Evolutionary conservation across 2,329 filamentous ascomycete genomes (phyloP).

Genomic region (Fusarium sublunatum): DNA sequence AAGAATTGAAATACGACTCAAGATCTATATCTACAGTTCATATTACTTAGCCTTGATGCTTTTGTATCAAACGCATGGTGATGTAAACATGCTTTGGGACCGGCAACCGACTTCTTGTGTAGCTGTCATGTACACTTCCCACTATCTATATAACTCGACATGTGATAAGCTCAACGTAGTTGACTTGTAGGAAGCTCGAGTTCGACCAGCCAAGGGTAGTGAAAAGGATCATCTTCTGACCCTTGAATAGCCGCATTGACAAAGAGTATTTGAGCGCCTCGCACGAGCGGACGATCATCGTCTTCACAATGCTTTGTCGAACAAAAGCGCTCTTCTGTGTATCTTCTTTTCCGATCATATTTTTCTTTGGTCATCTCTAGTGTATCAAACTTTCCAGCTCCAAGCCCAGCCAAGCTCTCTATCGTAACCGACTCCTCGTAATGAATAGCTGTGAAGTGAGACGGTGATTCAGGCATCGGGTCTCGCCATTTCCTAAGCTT

Average conservation of each 20-base stretch:
- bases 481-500: constrained; percentile 60
- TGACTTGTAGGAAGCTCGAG: constrained; percentile 17
- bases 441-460: constrained; percentile 61
- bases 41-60: too few species aligned
- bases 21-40: too few species aligned
- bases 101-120: too few species aligned
- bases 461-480: constrained; percentile 43
- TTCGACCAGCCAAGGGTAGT: constrained; percentile 34
- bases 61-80: too few species aligned
- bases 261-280: constrained; percentile 29
- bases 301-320: constrained; percentile 10
- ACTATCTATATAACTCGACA: too few species aligned
- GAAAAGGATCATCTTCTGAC: not conserved
- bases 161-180: too few species aligned
- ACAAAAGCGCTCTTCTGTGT: not conserved
- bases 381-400: not conserved
- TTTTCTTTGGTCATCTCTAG: not conserved
- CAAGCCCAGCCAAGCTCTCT: constrained; percentile 43
- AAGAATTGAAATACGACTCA: too few species aligned
- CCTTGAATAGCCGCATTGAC: constrained; percentile 37
- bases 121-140: not conserved
- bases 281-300: not conserved
- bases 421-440: constrained; percentile 55
- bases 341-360: not conserved
- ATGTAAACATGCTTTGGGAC: too few species aligned